Evolutionary conservation across 148 eudicot genomes (phyloP), one percentile per base, ranked within the genome.

Genomic region (Gaultheria prostrata): DNA sequence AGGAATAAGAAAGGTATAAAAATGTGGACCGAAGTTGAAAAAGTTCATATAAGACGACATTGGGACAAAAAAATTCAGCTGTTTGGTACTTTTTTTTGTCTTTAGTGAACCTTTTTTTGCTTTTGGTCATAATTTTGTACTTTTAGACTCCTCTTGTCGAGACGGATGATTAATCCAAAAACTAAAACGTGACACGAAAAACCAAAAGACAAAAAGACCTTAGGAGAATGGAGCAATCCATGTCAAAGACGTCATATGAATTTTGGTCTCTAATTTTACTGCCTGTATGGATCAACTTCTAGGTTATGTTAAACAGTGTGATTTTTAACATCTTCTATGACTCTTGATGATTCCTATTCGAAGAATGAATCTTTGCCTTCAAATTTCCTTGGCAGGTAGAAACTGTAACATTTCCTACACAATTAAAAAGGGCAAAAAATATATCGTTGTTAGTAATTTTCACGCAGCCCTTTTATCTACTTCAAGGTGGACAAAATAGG

Each of bases 311-410:
- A 50, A 50, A 28, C 18, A 15, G 59, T 2, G 50, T 77, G 39
- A 39, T 51, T 77, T 77, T 77, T 8, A 30, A 53, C n/a, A 77
- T 17, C 57, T 51, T 17, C 17, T n/a, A 3, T 48, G 14, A n/a
- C 11, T 49, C 49, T 9, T n/a, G 12, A 26, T 49, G 20, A 20
- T 26, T 53, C 43, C 45, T 30, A 28, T 76, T 76, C 49, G 57
- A 26, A 17, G 39, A 20, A 80, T 43, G 35, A 24, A 61, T 80
- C 63, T 80, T 80, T 13, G 50, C 74, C 20, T 61, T 80, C 32
- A 43, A 45, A 24, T 24, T 79, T 57, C 17, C 63, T 57, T 33
- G 20, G 32, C n/a, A 79, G 6, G 45, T 4, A 30, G 48, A 54
- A 30, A 76, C 10, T 24, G 26, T 49, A 26, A 53, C 80, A 77